phyloP scores from a whole-genome alignment of 1,284 basidiomycete genomes.

The Trametes pubescens region DNA sequence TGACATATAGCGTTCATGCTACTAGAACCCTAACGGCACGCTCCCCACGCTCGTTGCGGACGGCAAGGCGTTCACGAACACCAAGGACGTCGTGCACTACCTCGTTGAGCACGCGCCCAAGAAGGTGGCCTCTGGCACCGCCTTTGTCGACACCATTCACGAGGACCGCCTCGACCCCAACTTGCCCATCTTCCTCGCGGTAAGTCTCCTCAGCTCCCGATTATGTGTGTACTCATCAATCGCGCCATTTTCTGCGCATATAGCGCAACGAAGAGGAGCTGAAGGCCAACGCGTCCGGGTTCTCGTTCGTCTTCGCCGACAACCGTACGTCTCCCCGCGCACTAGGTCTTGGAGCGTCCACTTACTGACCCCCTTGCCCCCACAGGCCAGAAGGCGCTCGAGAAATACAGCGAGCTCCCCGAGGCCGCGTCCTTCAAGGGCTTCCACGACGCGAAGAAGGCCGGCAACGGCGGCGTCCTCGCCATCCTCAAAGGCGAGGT shows the following conservation, averaged over 20 bases:
- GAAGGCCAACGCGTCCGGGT: slow-evolving; percentile 50
- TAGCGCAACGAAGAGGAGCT: slow-evolving; percentile 63
- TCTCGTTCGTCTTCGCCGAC: slow-evolving; percentile 50
- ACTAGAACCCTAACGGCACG: slow-evolving; percentile 64
- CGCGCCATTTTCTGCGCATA: not conserved
- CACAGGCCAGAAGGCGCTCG: slow-evolving; percentile 53
- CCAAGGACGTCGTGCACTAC: slow-evolving; percentile 56
- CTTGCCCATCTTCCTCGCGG: slow-evolving; percentile 55
- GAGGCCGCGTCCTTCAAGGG: slow-evolving; percentile 55
- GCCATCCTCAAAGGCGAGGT: slow-evolving; percentile 52
- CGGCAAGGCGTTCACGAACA: slow-evolving; percentile 56
- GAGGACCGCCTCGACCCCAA: slow-evolving; percentile 67
- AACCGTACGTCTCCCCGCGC: slow-evolving; percentile 51
- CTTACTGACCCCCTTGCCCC: not conserved
- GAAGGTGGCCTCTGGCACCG: slow-evolving; percentile 47
- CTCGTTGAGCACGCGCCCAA: slow-evolving; percentile 54
- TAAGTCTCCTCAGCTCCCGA: slow-evolving; percentile 39
- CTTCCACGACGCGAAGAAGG: slow-evolving; percentile 62
- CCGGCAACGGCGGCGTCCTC: slow-evolving; percentile 55
- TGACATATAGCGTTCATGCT: slow-evolving; percentile 3
- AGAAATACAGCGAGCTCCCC: slow-evolving; percentile 49
- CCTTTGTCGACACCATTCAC: slow-evolving; percentile 57
- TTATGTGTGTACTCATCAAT: not conserved
- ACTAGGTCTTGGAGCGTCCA: not conserved
- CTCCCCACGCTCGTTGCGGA: slow-evolving; percentile 59